Base-by-base conservation (phyloP, 139 green algal species). In the Diplosphaera chodatii region DNA sequence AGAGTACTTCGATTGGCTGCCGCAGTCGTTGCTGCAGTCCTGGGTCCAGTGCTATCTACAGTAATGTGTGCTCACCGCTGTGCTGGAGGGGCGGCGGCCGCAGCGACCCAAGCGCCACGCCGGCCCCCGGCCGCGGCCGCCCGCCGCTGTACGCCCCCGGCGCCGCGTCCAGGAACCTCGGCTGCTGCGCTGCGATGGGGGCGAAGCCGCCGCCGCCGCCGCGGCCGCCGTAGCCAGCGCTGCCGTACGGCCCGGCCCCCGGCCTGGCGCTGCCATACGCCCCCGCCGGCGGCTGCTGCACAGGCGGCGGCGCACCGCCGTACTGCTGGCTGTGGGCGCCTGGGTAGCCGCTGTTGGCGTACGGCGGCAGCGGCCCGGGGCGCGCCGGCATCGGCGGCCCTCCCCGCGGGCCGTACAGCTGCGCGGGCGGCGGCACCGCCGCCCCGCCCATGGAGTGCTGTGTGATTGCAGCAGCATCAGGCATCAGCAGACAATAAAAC, bases 361-460 rank as follows among this genome's bases (percentile, higher is more conserved):
- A n/a, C n/a, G n/a, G n/a, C n/a, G n/a, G n/a, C n/a, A 18, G 48
- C 48, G 31, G 62, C 10, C 37, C 37, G 37, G 37, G 37, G 37
- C 37, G 37, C 48, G 18, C 3, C 16, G 48, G 48, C 48, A 18
- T 10, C 10, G 16, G 8, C 48, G 48, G 10, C 13, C 10, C 48
- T 10, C 48, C 48, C 16, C 48, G 3, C 13, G 16, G 48, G 48
- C 10, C 18, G 48, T 59, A 59, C 16, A 27, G 48, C 48, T 23
- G 16, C 48, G 48, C 13, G 16, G 48, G 48, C 48, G 48, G 48
- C 48, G 18, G 13, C 48, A 25, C 48, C 16, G 48, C 48, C 64
- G 31, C 10, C 2, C 18, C 32, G 66, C 56, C 34, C 48, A 86
- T 37, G 73, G 37, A 70, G 73, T 80, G 71, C 23, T 80, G 67